Percentiles rank a stretch among this genome's conserved stretches.
Conservation (phyloP, 202 grass and related monocot species). For the Sporobolus alterniflorus region DNA sequence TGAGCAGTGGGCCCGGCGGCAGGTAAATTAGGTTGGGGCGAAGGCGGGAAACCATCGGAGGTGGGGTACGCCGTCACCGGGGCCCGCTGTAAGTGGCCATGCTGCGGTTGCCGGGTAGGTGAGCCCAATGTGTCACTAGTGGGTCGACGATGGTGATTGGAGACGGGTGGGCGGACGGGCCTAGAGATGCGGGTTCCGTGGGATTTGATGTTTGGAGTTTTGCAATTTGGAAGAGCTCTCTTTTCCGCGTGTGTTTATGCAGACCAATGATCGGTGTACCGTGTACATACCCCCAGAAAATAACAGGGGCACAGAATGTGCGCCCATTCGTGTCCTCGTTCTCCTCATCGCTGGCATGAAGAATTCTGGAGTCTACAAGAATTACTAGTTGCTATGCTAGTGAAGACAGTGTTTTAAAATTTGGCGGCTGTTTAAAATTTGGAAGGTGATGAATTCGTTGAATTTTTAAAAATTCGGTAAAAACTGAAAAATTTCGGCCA, state of each 20-base stretch:
- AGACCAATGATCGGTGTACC: slow-evolving; percentile 20
- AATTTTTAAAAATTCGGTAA: no score
- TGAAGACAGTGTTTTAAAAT: no score
- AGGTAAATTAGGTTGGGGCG: slow-evolving; percentile 38
- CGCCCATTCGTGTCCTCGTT: not conserved
- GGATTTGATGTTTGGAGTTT: slow-evolving; percentile 40
- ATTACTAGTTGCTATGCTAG: no score
- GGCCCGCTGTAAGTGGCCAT: slow-evolving; percentile 29
- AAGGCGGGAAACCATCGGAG: slow-evolving; percentile 41
- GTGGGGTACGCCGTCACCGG: not conserved
- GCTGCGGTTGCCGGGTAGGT: slow-evolving; percentile 2
- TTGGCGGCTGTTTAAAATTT: no score
- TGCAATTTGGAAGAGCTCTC: slow-evolving; percentile 31
- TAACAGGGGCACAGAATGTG: slow-evolving; percentile 16
- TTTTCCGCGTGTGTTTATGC: not conserved
- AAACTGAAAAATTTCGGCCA: no score
- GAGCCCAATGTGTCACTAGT: not conserved
- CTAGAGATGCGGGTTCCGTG: slow-evolving; percentile 42
- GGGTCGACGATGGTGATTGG: not conserved
- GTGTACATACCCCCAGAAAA: slow-evolving; percentile 21
- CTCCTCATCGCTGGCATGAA: not conserved
- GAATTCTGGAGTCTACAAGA: no score
- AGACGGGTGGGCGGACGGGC: not conserved
- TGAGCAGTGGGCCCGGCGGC: slow-evolving; percentile 39
- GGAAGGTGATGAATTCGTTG: no score